These are phyloP conservation scores for Didymosphaeria variabile DNA, from an alignment of 2,329 filamentous ascomycete genomes.

Conservation along the genomic window DNA sequence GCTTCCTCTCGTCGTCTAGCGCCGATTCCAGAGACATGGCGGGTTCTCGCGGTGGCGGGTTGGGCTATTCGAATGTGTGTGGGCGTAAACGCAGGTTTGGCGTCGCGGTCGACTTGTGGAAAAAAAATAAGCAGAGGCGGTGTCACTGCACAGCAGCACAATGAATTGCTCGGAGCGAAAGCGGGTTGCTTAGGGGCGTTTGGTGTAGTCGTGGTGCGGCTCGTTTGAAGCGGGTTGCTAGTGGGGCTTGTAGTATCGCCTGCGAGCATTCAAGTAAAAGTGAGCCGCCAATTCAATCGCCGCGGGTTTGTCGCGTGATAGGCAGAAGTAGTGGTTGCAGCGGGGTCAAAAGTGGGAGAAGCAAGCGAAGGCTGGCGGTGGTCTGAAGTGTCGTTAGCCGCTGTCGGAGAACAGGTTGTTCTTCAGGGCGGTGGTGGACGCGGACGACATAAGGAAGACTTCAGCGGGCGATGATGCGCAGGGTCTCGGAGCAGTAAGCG, in stretches of 20 bases:
- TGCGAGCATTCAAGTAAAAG: constrained; percentile 14
- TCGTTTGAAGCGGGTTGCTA: constrained; percentile 23
- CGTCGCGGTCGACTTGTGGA: constrained; percentile 5
- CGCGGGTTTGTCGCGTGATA: constrained; percentile 21
- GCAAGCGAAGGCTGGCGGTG: constrained; percentile 35
- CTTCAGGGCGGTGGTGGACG: constrained; percentile 42
- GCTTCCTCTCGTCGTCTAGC: constrained; percentile 78
- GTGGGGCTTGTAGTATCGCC: constrained; percentile 32
- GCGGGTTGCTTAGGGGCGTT: constrained; percentile 10
- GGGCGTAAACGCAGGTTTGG: background rate
- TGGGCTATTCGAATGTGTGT: constrained; percentile 4
- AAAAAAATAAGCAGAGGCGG: background rate
- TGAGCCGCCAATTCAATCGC: constrained; percentile 18
- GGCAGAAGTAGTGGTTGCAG: constrained; percentile 24
- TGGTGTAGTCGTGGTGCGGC: constrained; percentile 28
- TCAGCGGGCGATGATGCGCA: constrained; percentile 24
- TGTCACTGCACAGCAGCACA: constrained; percentile 7
- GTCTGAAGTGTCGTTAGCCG: constrained; percentile 37
- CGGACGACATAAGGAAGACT: constrained; percentile 47
- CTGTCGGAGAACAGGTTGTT: constrained; percentile 50
- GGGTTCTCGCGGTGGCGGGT: constrained; percentile 19
- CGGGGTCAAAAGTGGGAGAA: constrained; percentile 38
- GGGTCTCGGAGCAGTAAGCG: constrained; percentile 42
- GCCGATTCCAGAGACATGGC: constrained; percentile 78
- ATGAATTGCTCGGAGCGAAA: constrained; percentile 5